Evolutionary conservation across 2,329 filamentous ascomycete species (phyloP).

Genomic region (Aspergillus udagawae): DNA sequence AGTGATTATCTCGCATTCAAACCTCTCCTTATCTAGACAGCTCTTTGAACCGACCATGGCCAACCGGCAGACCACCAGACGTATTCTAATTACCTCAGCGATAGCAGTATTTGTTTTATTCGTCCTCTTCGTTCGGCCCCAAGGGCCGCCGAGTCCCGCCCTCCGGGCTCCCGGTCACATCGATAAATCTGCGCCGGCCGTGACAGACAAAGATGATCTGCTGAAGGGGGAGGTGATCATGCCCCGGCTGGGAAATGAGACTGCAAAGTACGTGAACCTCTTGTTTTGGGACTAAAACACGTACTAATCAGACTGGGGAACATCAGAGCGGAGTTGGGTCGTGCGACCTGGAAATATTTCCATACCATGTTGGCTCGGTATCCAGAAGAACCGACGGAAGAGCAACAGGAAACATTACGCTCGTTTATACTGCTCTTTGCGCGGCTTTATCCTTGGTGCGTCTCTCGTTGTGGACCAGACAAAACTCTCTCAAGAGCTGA

Average conservation of each 20-base stretch:
- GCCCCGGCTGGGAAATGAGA: slow-evolving; percentile 47
- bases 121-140: slow-evolving; percentile 35
- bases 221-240: slow-evolving; percentile 44
- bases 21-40: background rate
- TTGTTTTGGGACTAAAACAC: background rate
- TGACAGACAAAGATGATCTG: slow-evolving; percentile 30
- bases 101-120: slow-evolving; percentile 34
- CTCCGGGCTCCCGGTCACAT: slow-evolving; percentile 40
- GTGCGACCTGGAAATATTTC: slow-evolving; percentile 63
- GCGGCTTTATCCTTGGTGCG: slow-evolving; percentile 61
- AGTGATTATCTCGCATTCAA: background rate
- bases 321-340: slow-evolving; percentile 57
- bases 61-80: slow-evolving; percentile 34
- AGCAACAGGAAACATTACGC: slow-evolving; percentile 57
- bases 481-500: slow-evolving; percentile 4
- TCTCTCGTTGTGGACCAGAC: background rate
- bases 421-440: slow-evolving; percentile 62
- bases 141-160: slow-evolving; percentile 35
- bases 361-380: slow-evolving; percentile 65
- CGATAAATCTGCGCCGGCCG: slow-evolving; percentile 24
- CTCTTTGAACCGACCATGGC: slow-evolving; percentile 23
- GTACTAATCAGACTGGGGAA: slow-evolving; percentile 7
- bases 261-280: slow-evolving; percentile 39
- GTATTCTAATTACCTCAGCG: slow-evolving; percentile 31
- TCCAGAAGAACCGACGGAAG: slow-evolving; percentile 57